Evolutionary conservation across 306 rosid species (phyloP).

Genomic region (Coriaria nepalensis): DNA sequence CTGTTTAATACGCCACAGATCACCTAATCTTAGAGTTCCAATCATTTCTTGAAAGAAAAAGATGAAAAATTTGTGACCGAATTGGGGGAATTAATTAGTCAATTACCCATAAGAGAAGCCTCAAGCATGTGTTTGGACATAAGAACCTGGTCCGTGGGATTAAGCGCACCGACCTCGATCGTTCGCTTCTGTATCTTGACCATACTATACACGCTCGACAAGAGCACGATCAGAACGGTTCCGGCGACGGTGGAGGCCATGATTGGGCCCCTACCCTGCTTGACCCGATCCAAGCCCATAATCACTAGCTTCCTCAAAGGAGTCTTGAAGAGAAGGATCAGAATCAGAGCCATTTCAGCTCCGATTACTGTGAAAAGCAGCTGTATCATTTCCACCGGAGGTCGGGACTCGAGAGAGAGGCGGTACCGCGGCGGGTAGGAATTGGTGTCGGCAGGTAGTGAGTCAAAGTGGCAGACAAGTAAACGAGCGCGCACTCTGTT

Average conservation of each 20-base stretch:
- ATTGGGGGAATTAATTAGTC: not conserved
- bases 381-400: conserved; percentile 40
- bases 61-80: not conserved
- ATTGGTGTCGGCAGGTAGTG: no score
- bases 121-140: conserved; percentile 74
- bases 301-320: conserved; percentile 78
- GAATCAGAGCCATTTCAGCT: conserved; percentile 44
- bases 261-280: conserved; percentile 85
- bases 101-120: conserved; percentile 86
- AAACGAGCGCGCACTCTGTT: no score
- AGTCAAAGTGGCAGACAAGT: no score
- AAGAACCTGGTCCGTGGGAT: conserved; percentile 88
- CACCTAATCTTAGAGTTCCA: no score
- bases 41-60: no score
- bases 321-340: conserved; percentile 56
- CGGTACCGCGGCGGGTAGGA: no score
- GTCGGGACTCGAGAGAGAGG: not conserved
- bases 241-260: conserved; percentile 52
- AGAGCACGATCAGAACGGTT: conserved; percentile 46
- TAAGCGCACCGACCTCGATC: conserved; percentile 41
- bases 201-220: conserved; percentile 50
- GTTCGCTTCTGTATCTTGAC: conserved; percentile 47
- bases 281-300: conserved; percentile 50
- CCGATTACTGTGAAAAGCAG: conserved; percentile 50
- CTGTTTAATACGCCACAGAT: no score